Percentiles rank a stretch among this genome's conserved stretches.
Evolutionary conservation across 768 basidiomycete species (phyloP).

Genomic region (Psilocybe cubensis): DNA sequence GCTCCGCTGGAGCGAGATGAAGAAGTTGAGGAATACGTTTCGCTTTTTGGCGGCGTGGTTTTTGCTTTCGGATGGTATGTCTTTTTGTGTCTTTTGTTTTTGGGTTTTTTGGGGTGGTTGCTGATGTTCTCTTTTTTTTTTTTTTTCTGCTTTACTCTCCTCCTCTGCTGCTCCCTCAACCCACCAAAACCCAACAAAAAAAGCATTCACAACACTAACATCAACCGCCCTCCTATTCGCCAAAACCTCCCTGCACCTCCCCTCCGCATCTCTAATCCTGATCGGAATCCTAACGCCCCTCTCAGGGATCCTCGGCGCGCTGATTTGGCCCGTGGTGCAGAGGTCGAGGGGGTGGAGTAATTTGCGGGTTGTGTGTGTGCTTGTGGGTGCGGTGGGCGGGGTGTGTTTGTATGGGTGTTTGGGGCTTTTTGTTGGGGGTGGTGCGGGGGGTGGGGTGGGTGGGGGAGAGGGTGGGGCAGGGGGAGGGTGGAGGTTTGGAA

Average conservation of each 20-base stretch:
- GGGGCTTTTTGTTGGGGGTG: slow-evolving; percentile 67
- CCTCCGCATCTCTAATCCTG: slow-evolving; percentile 73
- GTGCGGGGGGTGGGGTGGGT: no score
- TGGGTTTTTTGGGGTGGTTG: no score
- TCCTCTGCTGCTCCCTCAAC: neutral
- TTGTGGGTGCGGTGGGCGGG: slow-evolving; percentile 66
- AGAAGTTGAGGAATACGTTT: slow-evolving; percentile 81
- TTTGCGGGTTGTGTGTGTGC: slow-evolving; percentile 60
- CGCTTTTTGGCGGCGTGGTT: slow-evolving; percentile 94
- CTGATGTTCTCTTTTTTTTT: no score
- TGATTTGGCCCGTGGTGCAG: slow-evolving; percentile 81
- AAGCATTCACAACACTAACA: slow-evolving; percentile 93
- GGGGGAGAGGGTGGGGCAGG: no score
- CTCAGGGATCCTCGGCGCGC: slow-evolving; percentile 82
- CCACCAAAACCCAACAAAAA: no score
- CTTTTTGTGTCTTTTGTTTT: neutral
- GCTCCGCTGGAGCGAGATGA: slow-evolving; percentile 75
- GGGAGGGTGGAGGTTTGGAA: slow-evolving; percentile 75
- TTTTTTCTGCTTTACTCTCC: neutral
- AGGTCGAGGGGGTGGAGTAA: slow-evolving; percentile 68
- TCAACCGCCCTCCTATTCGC: slow-evolving; percentile 92
- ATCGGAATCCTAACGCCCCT: slow-evolving; percentile 79
- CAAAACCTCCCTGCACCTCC: slow-evolving; percentile 86
- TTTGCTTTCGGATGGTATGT: slow-evolving; percentile 85
- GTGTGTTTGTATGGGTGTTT: slow-evolving; percentile 85